Conservation (phyloP, 2,329 filamentous ascomycete species). For the Aspergillus puulaauensis region DNA sequence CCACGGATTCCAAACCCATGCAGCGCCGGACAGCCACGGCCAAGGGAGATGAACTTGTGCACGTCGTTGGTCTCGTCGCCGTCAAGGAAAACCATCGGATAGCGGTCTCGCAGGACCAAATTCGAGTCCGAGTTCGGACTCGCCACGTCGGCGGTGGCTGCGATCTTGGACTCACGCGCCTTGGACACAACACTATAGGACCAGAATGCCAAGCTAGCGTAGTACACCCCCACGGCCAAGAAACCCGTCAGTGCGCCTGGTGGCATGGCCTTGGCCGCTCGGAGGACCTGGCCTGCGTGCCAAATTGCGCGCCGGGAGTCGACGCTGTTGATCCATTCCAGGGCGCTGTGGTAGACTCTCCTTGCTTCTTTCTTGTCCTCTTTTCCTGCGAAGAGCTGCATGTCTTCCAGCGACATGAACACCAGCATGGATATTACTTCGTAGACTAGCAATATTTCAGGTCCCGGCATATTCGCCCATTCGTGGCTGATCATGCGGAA, state of each 20-base stretch:
- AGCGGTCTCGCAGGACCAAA: background rate
- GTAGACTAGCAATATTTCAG: conserved; percentile 32
- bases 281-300: conserved; percentile 67
- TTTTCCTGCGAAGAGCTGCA: conserved; percentile 46
- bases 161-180: conserved; percentile 29
- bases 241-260: conserved; percentile 61
- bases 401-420: conserved; percentile 43
- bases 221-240: conserved; percentile 67
- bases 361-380: conserved; percentile 42
- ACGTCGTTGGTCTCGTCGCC: conserved; percentile 53
- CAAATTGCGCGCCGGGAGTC: conserved; percentile 52
- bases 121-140: background rate
- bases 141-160: background rate
- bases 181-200: conserved; percentile 62
- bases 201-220: conserved; percentile 69
- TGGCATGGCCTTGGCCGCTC: conserved; percentile 58
- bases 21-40: conserved; percentile 56
- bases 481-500: conserved; percentile 42
- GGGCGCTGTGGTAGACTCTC: conserved; percentile 32
- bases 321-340: conserved; percentile 38
- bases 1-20: conserved; percentile 33
- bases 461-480: conserved; percentile 13
- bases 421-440: conserved; percentile 39
- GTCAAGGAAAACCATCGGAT: conserved; percentile 54
- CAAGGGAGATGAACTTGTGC: conserved; percentile 58